A percentile compares a stretch with the other conserved stretches of the same genome.
These are phyloP conservation scores for Barnettozyma californica DNA, from an alignment of 805 yeast species.

Conservation along the genomic window DNA sequence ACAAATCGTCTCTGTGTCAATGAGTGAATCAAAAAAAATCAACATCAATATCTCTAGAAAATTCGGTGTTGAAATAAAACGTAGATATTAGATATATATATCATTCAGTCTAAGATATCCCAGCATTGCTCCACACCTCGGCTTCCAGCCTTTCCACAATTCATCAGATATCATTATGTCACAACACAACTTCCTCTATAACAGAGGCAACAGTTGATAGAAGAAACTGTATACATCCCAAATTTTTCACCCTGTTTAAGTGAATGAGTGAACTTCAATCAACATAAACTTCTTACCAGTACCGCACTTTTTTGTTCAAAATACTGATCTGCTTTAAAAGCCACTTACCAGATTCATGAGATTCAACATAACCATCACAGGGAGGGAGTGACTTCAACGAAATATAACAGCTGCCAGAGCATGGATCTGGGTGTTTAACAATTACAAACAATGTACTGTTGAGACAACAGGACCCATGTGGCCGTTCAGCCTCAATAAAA, in stretches of 20 bases:
- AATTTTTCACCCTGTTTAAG: slow-evolving; percentile 44
- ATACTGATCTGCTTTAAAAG: slow-evolving; percentile 38
- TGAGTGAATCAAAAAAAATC: too few relatives aligned
- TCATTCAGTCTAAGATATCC: slow-evolving; percentile 11
- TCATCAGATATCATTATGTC: slow-evolving; percentile 67
- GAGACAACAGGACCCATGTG: slow-evolving; percentile 49
- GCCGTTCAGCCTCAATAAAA: slow-evolving; percentile 36
- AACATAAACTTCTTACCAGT: slow-evolving; percentile 39
- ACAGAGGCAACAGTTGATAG: slow-evolving; percentile 53
- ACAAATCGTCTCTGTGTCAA: too few relatives aligned
- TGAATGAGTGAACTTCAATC: slow-evolving; percentile 64
- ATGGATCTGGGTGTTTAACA: slow-evolving; percentile 39
- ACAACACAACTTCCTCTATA: slow-evolving; percentile 45
- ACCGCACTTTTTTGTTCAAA: slow-evolving; percentile 42
- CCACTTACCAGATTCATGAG: slow-evolving; percentile 50
- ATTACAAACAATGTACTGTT: slow-evolving; percentile 53
- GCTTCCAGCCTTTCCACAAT: slow-evolving; percentile 50
- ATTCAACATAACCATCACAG: slow-evolving; percentile 49
- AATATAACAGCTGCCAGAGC: slow-evolving; percentile 49
- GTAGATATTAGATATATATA: too few relatives aligned
- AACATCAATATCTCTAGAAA: too few relatives aligned
- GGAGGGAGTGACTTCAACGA: slow-evolving; percentile 61
- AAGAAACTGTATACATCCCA: slow-evolving; percentile 47
- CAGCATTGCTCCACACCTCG: slow-evolving; percentile 12
- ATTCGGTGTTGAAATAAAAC: too few relatives aligned